A percentile compares a stretch with the other conserved stretches of the same genome.
phyloP scores from a whole-genome alignment of 208 protist species.

The Zelonia costaricensis region DNA sequence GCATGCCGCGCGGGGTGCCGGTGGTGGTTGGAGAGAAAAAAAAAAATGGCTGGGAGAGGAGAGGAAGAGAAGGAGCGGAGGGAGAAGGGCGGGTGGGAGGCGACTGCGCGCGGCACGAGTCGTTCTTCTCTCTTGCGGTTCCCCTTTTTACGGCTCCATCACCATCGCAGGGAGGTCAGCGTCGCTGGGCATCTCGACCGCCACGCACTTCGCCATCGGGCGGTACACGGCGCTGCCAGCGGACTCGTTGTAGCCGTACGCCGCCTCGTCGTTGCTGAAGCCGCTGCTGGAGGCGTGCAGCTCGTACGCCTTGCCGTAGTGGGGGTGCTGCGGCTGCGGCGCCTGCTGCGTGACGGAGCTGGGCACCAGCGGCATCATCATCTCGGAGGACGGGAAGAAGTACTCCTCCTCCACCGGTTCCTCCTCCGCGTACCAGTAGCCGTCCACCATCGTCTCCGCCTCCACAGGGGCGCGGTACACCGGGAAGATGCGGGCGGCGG shows the following conservation, averaged over 20 bases:
- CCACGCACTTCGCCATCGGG: slow-evolving; percentile 9
- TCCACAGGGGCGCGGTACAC: slow-evolving; percentile 9
- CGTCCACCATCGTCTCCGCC: slow-evolving; percentile 1
- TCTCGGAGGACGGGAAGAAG: slow-evolving; percentile 44
- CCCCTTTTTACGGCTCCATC: slow-evolving; percentile 25
- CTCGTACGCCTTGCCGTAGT: slow-evolving; percentile 7
- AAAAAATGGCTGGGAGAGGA: not conserved
- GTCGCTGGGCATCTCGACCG: slow-evolving; percentile 29
- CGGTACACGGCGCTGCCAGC: slow-evolving; percentile 9
- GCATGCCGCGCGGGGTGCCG: too few species aligned
- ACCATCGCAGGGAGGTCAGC: slow-evolving; percentile 26
- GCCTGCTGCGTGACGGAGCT: slow-evolving; percentile 16
- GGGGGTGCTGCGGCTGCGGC: not conserved
- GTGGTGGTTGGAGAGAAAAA: too few species aligned
- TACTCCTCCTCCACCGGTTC: slow-evolving; percentile 18
- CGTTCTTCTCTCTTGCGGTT: not conserved
- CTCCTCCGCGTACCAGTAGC: slow-evolving; percentile 31
- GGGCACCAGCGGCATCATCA: slow-evolving; percentile 29
- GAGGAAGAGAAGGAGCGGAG: not conserved
- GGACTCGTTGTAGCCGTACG: slow-evolving; percentile 18
- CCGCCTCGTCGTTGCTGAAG: slow-evolving; percentile 29
- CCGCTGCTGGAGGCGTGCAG: slow-evolving; percentile 12
- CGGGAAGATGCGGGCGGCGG: slow-evolving; percentile 33
- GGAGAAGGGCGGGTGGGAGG: not conserved
- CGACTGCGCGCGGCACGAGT: not conserved